These are phyloP conservation scores for Mimosa bimucronata DNA, from an alignment of 306 rosid genomes.

Conservation along the genomic window DNA sequence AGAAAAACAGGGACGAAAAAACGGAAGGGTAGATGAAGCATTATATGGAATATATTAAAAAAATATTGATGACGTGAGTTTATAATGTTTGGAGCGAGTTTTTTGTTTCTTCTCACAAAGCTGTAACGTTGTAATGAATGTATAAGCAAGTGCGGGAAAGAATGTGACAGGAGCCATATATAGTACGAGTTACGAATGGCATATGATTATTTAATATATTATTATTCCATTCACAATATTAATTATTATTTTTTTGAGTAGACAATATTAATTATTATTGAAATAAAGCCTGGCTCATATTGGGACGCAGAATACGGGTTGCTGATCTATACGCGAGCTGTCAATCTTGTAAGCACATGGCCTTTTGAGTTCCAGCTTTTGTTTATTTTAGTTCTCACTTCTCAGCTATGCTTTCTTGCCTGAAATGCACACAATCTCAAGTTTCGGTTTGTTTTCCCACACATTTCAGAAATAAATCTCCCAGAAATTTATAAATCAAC, in stretches of 20 bases:
- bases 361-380: not conserved
- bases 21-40: not conserved
- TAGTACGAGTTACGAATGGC: too few relatives aligned
- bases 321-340: constrained; percentile 4
- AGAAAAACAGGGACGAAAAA: not conserved
- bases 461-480: not conserved
- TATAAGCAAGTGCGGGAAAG: not conserved
- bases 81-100: not conserved
- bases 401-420: not conserved
- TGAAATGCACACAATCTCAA: not conserved
- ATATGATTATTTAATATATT: not conserved
- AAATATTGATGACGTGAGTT: not conserved
- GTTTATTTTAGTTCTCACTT: not conserved
- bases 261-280: not conserved
- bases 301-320: not conserved
- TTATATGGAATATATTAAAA: too few relatives aligned
- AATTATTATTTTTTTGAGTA: too few relatives aligned
- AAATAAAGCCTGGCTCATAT: not conserved
- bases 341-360: constrained; percentile 16
- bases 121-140: not conserved
- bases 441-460: not conserved
- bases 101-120: not conserved
- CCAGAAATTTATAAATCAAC: not conserved
- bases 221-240: not conserved
- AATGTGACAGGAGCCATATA: not conserved